These are phyloP conservation scores for Daldinia loculata DNA, from an alignment of 495 filamentous ascomycete genomes.

Conservation along the genomic window DNA sequence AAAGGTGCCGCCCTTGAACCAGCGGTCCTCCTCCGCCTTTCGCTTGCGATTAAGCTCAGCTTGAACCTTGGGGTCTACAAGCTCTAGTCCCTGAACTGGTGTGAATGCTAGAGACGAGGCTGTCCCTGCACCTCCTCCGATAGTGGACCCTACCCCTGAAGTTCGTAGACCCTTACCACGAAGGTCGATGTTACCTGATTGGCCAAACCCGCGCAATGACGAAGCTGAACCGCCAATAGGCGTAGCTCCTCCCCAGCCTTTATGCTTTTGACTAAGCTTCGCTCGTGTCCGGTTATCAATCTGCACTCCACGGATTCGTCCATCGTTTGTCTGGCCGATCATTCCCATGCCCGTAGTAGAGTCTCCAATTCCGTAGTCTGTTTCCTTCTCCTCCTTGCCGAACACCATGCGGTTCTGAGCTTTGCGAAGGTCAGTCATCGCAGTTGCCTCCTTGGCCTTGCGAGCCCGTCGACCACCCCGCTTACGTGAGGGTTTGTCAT, in stretches of 20 bases:
- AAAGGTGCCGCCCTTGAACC: slow-evolving; percentile 96
- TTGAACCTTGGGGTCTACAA: slow-evolving; percentile 92
- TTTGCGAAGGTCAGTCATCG: slow-evolving; percentile 96
- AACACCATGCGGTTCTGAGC: slow-evolving; percentile 97
- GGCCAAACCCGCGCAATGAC: slow-evolving; percentile 79
- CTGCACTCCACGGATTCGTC: slow-evolving; percentile 84
- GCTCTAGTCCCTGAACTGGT: slow-evolving; percentile 91
- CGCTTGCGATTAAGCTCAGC: slow-evolving; percentile 84
- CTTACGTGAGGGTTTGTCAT: slow-evolving; percentile 94
- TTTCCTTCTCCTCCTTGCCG: slow-evolving; percentile 93
- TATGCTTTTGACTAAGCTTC: slow-evolving; percentile 92
- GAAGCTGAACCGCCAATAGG: slow-evolving; percentile 74
- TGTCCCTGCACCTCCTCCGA: slow-evolving; percentile 71
- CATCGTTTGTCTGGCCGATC: slow-evolving; percentile 88
- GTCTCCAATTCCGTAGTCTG: slow-evolving; percentile 89
- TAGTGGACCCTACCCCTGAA: slow-evolving; percentile 76
- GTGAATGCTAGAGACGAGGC: slow-evolving; percentile 91
- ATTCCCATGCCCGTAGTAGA: slow-evolving; percentile 90
- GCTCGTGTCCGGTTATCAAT: slow-evolving; percentile 94
- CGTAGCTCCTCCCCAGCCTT: slow-evolving; percentile 88
- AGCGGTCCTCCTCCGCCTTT: slow-evolving; percentile 92
- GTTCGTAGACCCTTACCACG: slow-evolving; percentile 76
- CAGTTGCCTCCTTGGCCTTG: slow-evolving; percentile 95
- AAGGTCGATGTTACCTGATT: slow-evolving; percentile 71
- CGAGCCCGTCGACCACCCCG: slow-evolving; percentile 90